Evolutionary conservation across 257 asterid species (phyloP).

Genomic region (Solanum gandarillasii): DNA sequence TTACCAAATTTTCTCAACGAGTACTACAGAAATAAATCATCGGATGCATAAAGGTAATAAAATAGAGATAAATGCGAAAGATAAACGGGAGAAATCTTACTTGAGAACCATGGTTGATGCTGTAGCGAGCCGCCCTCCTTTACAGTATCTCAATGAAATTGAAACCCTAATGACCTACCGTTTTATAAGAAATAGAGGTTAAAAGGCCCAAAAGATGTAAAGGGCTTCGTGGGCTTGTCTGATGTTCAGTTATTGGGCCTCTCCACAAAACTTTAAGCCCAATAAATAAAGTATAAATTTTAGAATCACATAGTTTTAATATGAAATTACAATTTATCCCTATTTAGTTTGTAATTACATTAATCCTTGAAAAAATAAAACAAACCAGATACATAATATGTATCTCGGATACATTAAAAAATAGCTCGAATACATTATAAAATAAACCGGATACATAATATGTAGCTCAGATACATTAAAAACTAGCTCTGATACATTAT

Average conservation of each 20-base stretch:
- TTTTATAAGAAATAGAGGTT: not conserved
- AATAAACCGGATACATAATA: too few relatives aligned
- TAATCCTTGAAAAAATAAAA: too few relatives aligned
- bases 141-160: not conserved
- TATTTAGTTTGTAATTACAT: too few relatives aligned
- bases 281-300: too few relatives aligned
- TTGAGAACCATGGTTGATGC: not conserved
- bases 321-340: too few relatives aligned
- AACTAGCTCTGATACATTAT: too few relatives aligned
- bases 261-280: not conserved
- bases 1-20: not conserved
- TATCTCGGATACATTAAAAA: too few relatives aligned
- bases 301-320: too few relatives aligned
- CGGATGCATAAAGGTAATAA: not conserved
- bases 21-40: not conserved
- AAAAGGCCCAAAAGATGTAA: not conserved
- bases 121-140: not conserved
- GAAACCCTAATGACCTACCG: not conserved
- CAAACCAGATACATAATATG: too few relatives aligned
- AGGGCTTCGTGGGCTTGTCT: not conserved
- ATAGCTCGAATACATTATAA: too few relatives aligned
- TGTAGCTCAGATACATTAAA: too few relatives aligned
- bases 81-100: not conserved
- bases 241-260: not conserved
- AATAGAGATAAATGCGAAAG: not conserved